phyloP scores from a whole-genome alignment of 2,329 filamentous ascomycete species.

The Cladosporium sp. region DNA sequence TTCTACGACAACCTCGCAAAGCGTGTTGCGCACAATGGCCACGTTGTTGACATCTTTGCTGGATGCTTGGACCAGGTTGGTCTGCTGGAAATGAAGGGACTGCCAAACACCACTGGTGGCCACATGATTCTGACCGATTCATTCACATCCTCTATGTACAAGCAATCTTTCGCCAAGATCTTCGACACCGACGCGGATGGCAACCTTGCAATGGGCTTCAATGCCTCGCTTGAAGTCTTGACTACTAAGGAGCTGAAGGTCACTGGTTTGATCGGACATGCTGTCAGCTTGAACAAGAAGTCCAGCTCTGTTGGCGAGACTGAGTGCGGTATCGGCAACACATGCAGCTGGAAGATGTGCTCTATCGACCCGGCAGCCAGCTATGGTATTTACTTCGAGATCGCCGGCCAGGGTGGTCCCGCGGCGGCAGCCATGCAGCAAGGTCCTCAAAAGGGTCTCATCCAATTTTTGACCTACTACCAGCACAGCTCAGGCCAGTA shows the following conservation, averaged over 20 bases:
- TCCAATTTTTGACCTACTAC: constrained; percentile 98
- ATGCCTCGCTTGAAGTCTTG: constrained; percentile 90
- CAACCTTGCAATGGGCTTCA: constrained; percentile 97
- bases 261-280: constrained; percentile 94
- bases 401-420: constrained; percentile 88
- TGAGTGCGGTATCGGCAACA: constrained; percentile 97
- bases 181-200: constrained; percentile 97
- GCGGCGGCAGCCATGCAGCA: constrained; percentile 72
- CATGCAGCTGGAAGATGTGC: constrained; percentile 99
- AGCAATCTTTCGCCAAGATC: constrained; percentile 93
- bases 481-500: constrained; percentile 96
- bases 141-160: constrained; percentile 99
- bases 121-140: constrained; percentile 99
- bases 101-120: constrained; percentile 93
- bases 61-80: constrained; percentile 97
- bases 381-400: constrained; percentile 97
- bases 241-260: constrained; percentile 99
- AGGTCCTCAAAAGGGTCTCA: constrained; percentile 87
- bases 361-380: constrained; percentile 92
- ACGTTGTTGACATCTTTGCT: constrained; percentile 96
- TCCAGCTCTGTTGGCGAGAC: constrained; percentile 96
- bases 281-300: constrained; percentile 96
- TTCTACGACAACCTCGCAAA: constrained; percentile 96
- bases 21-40: constrained; percentile 91
- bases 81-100: constrained; percentile 94